These are phyloP conservation scores for Arctium minus DNA, from an alignment of 129 eudicot genomes.

Conservation along the genomic window DNA sequence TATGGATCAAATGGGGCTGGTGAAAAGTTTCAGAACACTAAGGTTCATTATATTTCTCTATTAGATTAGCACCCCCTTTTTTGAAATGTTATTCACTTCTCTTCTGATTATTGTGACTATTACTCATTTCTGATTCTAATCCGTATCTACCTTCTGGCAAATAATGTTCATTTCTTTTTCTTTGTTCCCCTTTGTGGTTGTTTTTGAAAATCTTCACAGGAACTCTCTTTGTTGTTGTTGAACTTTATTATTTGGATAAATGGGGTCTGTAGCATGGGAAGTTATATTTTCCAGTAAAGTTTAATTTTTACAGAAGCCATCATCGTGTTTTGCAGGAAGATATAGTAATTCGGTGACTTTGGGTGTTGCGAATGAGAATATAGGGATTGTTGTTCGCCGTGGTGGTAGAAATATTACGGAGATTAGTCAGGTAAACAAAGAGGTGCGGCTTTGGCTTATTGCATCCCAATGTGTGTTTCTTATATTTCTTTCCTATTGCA, in stretches of 20 bases:
- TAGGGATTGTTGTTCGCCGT: slow-evolving; percentile 86
- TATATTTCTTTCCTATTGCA: slow-evolving; percentile 28
- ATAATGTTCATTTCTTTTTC: not conserved
- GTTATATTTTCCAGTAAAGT: not conserved
- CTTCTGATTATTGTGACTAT: too few relatives aligned
- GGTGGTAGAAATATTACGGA: slow-evolving; percentile 84
- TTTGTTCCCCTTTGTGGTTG: not conserved
- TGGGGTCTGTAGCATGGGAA: not conserved
- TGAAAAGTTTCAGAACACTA: slow-evolving; percentile 53
- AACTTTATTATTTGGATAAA: not conserved
- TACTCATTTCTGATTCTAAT: not conserved
- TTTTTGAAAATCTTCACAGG: not conserved
- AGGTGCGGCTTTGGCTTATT: slow-evolving; percentile 3
- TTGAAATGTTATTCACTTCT: not conserved
- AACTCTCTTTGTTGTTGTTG: not conserved
- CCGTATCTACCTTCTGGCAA: not conserved
- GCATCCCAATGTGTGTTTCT: not conserved
- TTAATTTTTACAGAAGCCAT: not conserved
- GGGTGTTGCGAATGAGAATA: slow-evolving; percentile 91
- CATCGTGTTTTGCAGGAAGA: slow-evolving; percentile 62
- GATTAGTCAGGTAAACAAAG: slow-evolving; percentile 63
- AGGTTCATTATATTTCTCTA: slow-evolving; percentile 12
- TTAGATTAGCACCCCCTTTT: not conserved
- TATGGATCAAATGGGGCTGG: slow-evolving; percentile 62
- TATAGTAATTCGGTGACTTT: slow-evolving; percentile 63